These are phyloP conservation scores for Xylaria venustula DNA, from an alignment of 495 filamentous ascomycete genomes.

Conservation along the genomic window DNA sequence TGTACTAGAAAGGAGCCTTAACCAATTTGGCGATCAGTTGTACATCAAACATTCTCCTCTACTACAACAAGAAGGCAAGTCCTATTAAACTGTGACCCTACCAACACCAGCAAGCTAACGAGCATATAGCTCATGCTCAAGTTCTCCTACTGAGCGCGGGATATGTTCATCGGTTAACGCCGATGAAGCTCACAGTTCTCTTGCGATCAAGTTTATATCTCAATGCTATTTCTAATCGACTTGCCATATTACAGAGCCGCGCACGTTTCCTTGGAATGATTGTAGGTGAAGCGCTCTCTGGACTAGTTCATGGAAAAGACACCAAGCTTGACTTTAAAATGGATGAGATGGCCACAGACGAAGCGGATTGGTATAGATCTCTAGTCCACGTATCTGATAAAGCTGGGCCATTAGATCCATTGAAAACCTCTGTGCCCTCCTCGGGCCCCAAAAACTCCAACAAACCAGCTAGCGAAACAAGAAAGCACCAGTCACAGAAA, in stretches of 20 bases:
- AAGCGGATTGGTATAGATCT: constrained; percentile 74
- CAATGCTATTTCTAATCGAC: constrained; percentile 78
- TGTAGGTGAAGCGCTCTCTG: constrained; percentile 77
- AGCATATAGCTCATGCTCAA: constrained; percentile 65
- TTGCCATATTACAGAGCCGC: constrained; percentile 70
- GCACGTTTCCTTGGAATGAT: constrained; percentile 88
- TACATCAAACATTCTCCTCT: constrained; percentile 82
- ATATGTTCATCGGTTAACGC: constrained; percentile 63
- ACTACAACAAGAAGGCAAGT: constrained; percentile 79
- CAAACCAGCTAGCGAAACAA: constrained; percentile 20
- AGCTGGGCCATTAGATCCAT: constrained; percentile 54
- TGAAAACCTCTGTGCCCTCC: constrained; percentile 10
- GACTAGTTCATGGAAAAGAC: constrained; percentile 70
- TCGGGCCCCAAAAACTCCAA: constrained; percentile 15
- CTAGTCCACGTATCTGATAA: constrained; percentile 63
- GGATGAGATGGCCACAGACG: constrained; percentile 69
- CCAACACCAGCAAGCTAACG: constrained; percentile 26
- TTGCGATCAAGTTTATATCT: constrained; percentile 71
- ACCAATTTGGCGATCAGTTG: constrained; percentile 78
- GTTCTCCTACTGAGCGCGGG: constrained; percentile 75
- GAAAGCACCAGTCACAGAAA: constrained; percentile 21
- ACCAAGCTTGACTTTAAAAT: constrained; percentile 79
- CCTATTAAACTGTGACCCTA: background rate
- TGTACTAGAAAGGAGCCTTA: constrained; percentile 65
- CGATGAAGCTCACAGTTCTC: constrained; percentile 59